Evolutionary conservation across 1,284 basidiomycete genomes (phyloP).

Genomic region (Trichosporon sp.): DNA sequence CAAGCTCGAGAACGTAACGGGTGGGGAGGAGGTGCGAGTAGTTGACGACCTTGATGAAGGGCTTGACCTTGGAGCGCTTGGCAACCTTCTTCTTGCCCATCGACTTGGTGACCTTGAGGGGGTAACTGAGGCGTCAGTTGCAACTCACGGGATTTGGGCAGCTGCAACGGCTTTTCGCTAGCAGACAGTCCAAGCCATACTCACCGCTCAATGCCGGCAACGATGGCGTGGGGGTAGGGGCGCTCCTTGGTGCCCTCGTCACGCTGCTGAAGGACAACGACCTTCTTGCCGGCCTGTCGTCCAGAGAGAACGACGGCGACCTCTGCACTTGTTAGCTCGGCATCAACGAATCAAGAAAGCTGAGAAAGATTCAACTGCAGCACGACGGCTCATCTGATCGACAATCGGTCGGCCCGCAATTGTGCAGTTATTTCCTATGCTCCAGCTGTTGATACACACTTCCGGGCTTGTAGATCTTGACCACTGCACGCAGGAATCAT

Average conservation of each 20-base stretch:
- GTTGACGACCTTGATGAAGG: conserved; percentile 98
- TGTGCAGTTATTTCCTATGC: background rate
- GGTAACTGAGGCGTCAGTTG: too few relatives aligned
- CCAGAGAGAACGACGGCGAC: conserved; percentile 94
- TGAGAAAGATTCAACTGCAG: background rate
- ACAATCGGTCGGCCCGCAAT: background rate
- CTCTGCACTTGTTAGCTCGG: conserved; percentile 61
- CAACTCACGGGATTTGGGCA: too few relatives aligned
- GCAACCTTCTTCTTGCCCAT: conserved; percentile 94
- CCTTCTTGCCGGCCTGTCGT: conserved; percentile 97
- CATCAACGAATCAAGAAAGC: too few relatives aligned
- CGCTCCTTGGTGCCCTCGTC: conserved; percentile 83
- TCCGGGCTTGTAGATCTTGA: conserved; percentile 15
- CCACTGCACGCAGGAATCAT: background rate
- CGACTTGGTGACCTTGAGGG: conserved; percentile 86
- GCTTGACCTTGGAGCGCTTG: conserved; percentile 89
- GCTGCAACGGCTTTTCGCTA: too few relatives aligned
- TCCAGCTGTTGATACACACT: conserved; percentile 1
- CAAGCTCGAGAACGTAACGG: conserved; percentile 90
- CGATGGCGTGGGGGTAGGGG: conserved; percentile 90
- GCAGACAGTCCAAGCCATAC: too few relatives aligned
- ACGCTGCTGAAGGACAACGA: conserved; percentile 89
- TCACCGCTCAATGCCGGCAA: conserved; percentile 80
- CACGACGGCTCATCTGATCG: background rate
- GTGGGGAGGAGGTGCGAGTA: conserved; percentile 97